Base-by-base conservation (phyloP, 345 rosid genomes). In the Durio zibethinus region DNA sequence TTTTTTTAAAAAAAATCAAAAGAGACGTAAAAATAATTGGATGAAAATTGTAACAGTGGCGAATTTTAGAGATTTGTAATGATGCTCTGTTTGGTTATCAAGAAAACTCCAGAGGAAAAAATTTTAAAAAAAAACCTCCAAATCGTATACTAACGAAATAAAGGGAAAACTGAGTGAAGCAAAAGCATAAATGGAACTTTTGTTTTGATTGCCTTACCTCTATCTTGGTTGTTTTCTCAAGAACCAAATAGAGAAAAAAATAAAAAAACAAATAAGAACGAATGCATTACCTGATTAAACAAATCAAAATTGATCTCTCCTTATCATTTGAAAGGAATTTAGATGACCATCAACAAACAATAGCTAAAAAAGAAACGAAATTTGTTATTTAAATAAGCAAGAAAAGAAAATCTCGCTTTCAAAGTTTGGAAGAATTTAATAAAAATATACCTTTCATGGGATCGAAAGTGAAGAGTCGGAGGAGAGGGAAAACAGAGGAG, bases 291-390 rank as follows among this genome's bases (percentile, higher is more conserved):
- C 84, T 69, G 67, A 52, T 11, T 53, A 38, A 53, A n/a, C 56
- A 78, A 65, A 35, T 21, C 60, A 79, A 73, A 79, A 50, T 40
- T 65, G 42, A 20, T 42, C 3, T 38, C 57, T 27, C 14, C 27
- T 14, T 33, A 4, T 25, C 31, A 25, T 36, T 40, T 56, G 45
- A 43, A 38, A 20, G 75, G 71, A 60, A n/a, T 59, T 80, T 90
- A 92, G 89, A 90, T 87, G 93, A 93, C 79, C 94, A 88, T 86
- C 90, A 86, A 87, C 91, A 75, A 85, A 83, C 84, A 42, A 42
- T 2, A 67, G 7, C 29, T 62, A n/a, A 1, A 54, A 48, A 20
- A 47, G 5, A 14, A 27, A 61, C 8, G 8, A 52, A 5, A 20
- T 10, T 16, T 7, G 16, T 7, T 3, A 65, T 38, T 57, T 4